Evolutionary conservation across 1,284 basidiomycete genomes (phyloP).

Genomic region (Hypsizygus ulmarius): DNA sequence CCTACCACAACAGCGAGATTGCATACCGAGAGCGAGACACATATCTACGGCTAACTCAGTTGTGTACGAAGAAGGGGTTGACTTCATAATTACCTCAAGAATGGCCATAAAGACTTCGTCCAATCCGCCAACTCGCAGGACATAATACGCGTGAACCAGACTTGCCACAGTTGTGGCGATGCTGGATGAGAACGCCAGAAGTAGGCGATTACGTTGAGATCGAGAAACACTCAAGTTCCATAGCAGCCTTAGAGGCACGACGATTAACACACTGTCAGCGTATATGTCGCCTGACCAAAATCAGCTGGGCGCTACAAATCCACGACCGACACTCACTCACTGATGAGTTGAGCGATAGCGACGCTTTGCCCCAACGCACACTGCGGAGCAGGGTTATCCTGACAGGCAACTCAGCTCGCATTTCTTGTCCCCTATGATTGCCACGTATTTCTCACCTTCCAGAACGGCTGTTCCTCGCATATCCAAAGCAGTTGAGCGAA

Average conservation of each 20-base stretch:
- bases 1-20: too few species aligned
- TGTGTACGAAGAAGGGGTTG: too few species aligned
- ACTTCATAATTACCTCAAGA: too few species aligned
- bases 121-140: constrained; percentile 13
- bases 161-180: constrained; percentile 14
- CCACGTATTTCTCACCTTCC: constrained; percentile 12
- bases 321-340: background rate
- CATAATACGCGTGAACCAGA: constrained; percentile 16
- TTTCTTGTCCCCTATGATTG: background rate
- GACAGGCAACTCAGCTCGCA: background rate
- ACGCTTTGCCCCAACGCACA: constrained; percentile 13
- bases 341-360: constrained; percentile 16
- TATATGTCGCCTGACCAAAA: constrained; percentile 12
- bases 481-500: constrained; percentile 26
- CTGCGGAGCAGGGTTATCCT: constrained; percentile 15
- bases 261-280: constrained; percentile 13
- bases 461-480: constrained; percentile 18
- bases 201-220: constrained; percentile 14
- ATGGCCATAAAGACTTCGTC: constrained; percentile 7
- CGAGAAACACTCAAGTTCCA: constrained; percentile 15
- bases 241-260: constrained; percentile 13
- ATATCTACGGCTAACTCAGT: too few species aligned
- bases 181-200: constrained; percentile 17
- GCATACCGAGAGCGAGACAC: too few species aligned
- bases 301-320: background rate